Conservation (phyloP, 345 rosid genomes). For the Geranium rotundifolium region DNA sequence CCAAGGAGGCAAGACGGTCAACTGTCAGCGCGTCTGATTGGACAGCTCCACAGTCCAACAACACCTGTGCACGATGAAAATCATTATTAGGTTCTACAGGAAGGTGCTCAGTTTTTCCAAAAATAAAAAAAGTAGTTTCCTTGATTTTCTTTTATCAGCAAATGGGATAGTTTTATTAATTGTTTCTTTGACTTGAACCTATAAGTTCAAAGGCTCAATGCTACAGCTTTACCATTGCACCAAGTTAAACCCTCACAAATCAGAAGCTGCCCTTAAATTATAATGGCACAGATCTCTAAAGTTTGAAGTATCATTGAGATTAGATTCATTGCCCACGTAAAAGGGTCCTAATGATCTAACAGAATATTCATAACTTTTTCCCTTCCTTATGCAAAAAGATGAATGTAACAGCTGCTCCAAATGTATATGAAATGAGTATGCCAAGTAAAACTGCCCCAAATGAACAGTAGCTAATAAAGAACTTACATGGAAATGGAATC, state of each 20-base stretch:
- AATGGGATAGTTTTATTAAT: too few species aligned
- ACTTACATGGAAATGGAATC: background rate
- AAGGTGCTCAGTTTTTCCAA: background rate
- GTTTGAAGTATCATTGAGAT: background rate
- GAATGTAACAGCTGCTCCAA: background rate
- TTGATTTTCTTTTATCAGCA: too few species aligned
- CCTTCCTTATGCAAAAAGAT: background rate
- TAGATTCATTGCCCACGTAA: background rate
- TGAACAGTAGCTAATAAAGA: background rate
- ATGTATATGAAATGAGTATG: background rate
- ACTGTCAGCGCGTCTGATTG: constrained; percentile 99
- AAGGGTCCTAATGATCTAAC: background rate
- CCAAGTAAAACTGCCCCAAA: background rate
- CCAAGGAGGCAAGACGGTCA: constrained; percentile 91
- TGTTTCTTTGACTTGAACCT: too few species aligned
- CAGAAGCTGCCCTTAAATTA: background rate
- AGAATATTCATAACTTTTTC: background rate
- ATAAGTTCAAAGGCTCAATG: too few species aligned
- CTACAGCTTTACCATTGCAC: too few species aligned
- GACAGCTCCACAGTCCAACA: constrained; percentile 94
- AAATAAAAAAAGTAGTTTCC: too few species aligned
- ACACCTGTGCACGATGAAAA: constrained; percentile 23
- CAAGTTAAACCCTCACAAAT: too few species aligned
- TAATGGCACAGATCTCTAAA: background rate
- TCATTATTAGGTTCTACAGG: background rate